A percentile compares a stretch with the other conserved stretches of the same genome.
Conservation (phyloP, 306 rosid genomes). For the Chamaecrista fasciculata region DNA sequence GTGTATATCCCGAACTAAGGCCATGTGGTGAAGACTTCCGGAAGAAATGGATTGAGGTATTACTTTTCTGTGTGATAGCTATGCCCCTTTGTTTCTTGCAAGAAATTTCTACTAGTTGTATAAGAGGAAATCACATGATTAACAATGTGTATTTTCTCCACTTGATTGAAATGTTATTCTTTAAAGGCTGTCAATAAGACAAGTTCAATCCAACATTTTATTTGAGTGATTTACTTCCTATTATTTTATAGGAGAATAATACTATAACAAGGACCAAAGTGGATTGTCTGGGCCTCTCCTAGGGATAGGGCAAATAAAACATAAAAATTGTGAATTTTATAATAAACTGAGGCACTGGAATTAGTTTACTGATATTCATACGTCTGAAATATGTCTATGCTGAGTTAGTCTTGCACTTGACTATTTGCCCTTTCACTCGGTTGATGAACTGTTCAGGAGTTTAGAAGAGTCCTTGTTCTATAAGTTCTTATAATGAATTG, state of each 20-base stretch:
- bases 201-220: neutral
- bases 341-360: neutral
- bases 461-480: neutral
- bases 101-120: neutral
- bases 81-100: neutral
- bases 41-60: slow-evolving; percentile 97
- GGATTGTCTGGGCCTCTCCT: neutral
- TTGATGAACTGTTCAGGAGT: slow-evolving; percentile 10
- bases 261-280: neutral
- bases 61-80: slow-evolving; percentile 1
- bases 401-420: neutral
- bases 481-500: neutral
- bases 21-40: slow-evolving; percentile 70
- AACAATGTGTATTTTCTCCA: neutral
- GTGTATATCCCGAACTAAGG: slow-evolving; percentile 77
- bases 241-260: neutral
- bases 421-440: neutral
- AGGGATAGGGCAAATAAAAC: neutral
- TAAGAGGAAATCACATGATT: neutral
- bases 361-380: neutral
- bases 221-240: neutral
- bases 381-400: neutral
- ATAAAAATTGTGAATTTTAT: neutral
- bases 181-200: neutral
- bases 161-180: neutral